Evolutionary conservation across 768 basidiomycete species (phyloP).

Genomic region (Leccinum disarticulatum): DNA sequence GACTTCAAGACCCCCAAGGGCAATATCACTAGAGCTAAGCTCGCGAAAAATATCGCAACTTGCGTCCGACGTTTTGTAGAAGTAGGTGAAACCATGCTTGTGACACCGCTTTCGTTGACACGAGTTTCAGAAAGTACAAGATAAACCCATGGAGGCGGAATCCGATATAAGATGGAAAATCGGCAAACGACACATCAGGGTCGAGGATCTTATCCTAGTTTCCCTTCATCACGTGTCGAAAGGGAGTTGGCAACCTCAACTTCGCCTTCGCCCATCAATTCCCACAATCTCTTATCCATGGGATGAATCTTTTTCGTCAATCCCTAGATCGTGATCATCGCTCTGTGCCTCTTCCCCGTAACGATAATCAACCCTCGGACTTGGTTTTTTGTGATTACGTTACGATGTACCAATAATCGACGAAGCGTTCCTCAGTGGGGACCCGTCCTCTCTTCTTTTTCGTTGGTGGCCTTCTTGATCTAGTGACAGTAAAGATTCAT

Average conservation of each 20-base stretch:
- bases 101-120: slow-evolving; percentile 3
- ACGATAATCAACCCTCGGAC: not conserved
- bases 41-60: slow-evolving; percentile 79
- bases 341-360: not conserved
- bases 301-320: slow-evolving; percentile 1
- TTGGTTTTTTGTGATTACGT: not conserved
- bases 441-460: not conserved
- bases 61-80: slow-evolving; percentile 68
- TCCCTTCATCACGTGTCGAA: slow-evolving; percentile 82
- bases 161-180: slow-evolving; percentile 62
- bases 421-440: not conserved
- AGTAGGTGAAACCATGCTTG: slow-evolving; percentile 34
- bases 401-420: not conserved
- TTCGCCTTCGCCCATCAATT: slow-evolving; percentile 44
- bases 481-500: not conserved
- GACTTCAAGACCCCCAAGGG: slow-evolving; percentile 79
- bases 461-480: not conserved
- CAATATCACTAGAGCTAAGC: slow-evolving; percentile 72
- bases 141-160: slow-evolving; percentile 60
- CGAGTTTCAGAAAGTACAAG: slow-evolving; percentile 45
- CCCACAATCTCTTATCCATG: not conserved
- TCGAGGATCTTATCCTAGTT: slow-evolving; percentile 71
- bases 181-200: slow-evolving; percentile 52
- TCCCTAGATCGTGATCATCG: slow-evolving; percentile 2
- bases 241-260: slow-evolving; percentile 80